Percentiles rank a stretch among this genome's conserved stretches.
phyloP scores from a whole-genome alignment of 495 filamentous ascomycete species.

The Penicillium bialowiezense region DNA sequence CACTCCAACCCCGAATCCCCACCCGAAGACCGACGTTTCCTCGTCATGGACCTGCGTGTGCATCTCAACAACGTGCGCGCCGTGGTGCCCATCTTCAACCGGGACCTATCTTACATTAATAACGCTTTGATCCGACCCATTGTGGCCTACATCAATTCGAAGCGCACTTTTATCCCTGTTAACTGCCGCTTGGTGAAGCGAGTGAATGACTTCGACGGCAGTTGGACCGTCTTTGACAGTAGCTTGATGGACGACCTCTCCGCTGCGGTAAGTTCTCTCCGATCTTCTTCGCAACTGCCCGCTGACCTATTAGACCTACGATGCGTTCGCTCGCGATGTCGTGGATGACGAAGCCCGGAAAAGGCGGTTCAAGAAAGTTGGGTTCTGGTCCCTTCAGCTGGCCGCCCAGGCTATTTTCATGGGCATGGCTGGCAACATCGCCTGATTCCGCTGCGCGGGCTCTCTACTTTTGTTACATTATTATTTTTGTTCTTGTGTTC shows the following conservation, averaged over 20 bases:
- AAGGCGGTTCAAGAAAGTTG: conserved; percentile 90
- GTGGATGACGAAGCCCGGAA: conserved; percentile 80
- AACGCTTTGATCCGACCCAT: conserved; percentile 93
- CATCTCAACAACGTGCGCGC: conserved; percentile 91
- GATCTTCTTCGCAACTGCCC: not conserved
- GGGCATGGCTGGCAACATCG: conserved; percentile 86
- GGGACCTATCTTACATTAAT: conserved; percentile 90
- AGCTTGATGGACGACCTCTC: conserved; percentile 95
- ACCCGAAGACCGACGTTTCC: conserved; percentile 60
- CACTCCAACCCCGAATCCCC: conserved; percentile 12
- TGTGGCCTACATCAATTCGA: conserved; percentile 97
- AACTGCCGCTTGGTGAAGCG: conserved; percentile 91
- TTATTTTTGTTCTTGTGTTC: not conserved
- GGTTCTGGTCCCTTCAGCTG: conserved; percentile 89
- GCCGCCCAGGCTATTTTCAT: conserved; percentile 93
- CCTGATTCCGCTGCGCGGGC: no score
- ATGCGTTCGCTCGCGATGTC: conserved; percentile 86
- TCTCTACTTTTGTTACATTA: conserved; percentile 28
- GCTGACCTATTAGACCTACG: conserved; percentile 60
- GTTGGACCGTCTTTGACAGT: conserved; percentile 93
- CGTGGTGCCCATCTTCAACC: conserved; percentile 85
- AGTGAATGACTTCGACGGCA: conserved; percentile 84
- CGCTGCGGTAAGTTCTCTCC: conserved; percentile 59
- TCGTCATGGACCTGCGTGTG: conserved; percentile 86
- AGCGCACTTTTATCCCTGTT: conserved; percentile 89